These are phyloP conservation scores for Penicillium odoratum DNA, from an alignment of 495 filamentous ascomycete genomes.

Conservation along the genomic window DNA sequence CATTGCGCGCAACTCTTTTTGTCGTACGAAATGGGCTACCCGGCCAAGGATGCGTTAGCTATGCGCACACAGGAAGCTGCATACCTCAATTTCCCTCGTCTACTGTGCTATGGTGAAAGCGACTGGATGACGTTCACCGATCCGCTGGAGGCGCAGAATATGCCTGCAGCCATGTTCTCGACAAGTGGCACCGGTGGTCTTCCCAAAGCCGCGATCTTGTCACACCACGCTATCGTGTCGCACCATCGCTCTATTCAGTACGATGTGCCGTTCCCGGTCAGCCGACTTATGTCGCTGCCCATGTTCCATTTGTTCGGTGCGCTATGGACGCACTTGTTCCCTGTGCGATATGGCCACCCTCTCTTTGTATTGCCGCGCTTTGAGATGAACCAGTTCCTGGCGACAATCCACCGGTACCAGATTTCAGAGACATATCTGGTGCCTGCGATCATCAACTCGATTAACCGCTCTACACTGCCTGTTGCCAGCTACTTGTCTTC, in stretches of 20 bases:
- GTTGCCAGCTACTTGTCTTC: constrained; percentile 48
- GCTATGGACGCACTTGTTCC: constrained; percentile 51
- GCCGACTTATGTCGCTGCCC: constrained; percentile 57
- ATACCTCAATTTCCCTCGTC: constrained; percentile 37
- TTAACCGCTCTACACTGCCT: constrained; percentile 46
- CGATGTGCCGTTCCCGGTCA: constrained; percentile 47
- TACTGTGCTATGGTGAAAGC: constrained; percentile 51
- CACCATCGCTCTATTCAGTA: constrained; percentile 53
- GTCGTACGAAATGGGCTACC: constrained; percentile 26
- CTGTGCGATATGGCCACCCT: constrained; percentile 55
- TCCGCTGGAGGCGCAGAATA: constrained; percentile 42
- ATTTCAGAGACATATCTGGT: constrained; percentile 65
- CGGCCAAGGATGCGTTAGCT: constrained; percentile 23
- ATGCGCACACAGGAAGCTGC: constrained; percentile 19
- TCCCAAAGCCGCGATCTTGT: constrained; percentile 57
- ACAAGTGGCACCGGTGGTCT: constrained; percentile 61
- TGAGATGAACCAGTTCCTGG: constrained; percentile 55
- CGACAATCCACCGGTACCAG: constrained; percentile 53
- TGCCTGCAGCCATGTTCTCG: constrained; percentile 53
- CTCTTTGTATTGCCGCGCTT: constrained; percentile 63
- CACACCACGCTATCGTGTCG: constrained; percentile 53
- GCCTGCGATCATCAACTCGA: constrained; percentile 57
- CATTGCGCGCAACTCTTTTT: constrained; percentile 36
- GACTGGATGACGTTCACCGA: constrained; percentile 56
- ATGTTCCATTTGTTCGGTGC: constrained; percentile 65